A percentile compares a stretch with the other conserved stretches of the same genome.
phyloP scores from a whole-genome alignment of 345 rosid genomes.

The Hibiscus mutabilis region DNA sequence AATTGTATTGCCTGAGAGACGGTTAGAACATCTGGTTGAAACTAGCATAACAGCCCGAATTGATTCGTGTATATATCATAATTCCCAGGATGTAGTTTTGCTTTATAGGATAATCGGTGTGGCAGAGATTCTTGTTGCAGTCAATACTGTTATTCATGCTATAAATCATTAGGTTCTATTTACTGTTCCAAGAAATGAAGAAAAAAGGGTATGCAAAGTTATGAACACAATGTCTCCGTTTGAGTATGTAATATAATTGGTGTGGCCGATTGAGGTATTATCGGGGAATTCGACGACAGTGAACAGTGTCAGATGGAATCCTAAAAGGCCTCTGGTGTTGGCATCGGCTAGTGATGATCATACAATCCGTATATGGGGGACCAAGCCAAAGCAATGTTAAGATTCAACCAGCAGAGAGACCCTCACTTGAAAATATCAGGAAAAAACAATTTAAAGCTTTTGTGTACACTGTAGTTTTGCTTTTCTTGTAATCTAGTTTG shows the following conservation, averaged over 20 bases:
- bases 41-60: constrained; percentile 48
- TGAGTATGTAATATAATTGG: not conserved
- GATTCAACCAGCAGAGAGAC: not conserved
- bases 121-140: constrained; percentile 37
- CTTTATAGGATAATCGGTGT: constrained; percentile 68
- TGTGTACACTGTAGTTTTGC: not conserved
- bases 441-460: not conserved
- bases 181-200: not conserved
- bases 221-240: not conserved
- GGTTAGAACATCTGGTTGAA: constrained; percentile 73
- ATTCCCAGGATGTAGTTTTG: constrained; percentile 41
- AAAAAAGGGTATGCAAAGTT: not conserved
- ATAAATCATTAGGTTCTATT: not conserved
- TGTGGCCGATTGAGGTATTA: constrained; percentile 63
- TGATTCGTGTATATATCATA: constrained; percentile 67
- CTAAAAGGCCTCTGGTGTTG: constrained; percentile 50
- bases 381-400: constrained; percentile 26
- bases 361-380: constrained; percentile 49
- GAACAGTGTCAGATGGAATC: constrained; percentile 86
- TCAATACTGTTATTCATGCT: not conserved
- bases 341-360: not conserved
- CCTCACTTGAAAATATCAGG: not conserved
- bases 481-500: too few species aligned
- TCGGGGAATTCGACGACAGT: constrained; percentile 75
- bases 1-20: constrained; percentile 45